Base-by-base conservation (phyloP, 148 eudicot species). In the Simmondsia chinensis region DNA sequence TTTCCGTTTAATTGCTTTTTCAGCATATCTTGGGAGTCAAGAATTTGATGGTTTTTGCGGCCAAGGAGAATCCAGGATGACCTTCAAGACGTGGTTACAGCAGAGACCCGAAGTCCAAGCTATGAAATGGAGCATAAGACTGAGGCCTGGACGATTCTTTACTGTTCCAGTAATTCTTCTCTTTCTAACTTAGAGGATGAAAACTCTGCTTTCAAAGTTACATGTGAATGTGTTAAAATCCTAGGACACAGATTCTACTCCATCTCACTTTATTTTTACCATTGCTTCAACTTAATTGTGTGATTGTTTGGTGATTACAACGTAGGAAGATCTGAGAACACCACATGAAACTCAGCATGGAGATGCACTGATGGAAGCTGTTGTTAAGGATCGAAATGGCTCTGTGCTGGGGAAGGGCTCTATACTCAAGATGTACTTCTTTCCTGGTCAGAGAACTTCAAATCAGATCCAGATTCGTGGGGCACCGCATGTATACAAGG, bases 391-490 rank as follows among this genome's bases (percentile, higher is more conserved):
- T 51, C 94, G 96, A 38, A 80, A 64, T 64, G 96, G 96, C 60
- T 83, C 96, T 18, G 96, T 88, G 50, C 55, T 88, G 44, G 96
- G 96, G 43, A 88, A 81, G 54, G 96, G 96, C 7, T 88, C 89
- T 39, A 88, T 88, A 51, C 70, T 88, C n/a, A 88, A 88, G 75
- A 88, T 83, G 94, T 88, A 88, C 56, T 88, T 83, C 70, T 88
- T 80, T 69, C 96, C 96, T 64, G 94, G 96, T 52, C 96, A 88
- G 69, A 83, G 79, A 74, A 88, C 83, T 61, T 88, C 96, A 7
- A 80, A 81, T 70, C 56, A 71, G 61, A 77, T 80, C 59, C 91
- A 77, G 62, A 75, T 88, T 39, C 96, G 77, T 43, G 96, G 96
- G 54, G 94, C 96, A 45, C 96, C 96, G 51, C 82, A 88, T 71